Conservation (phyloP, 306 rosid species). For the Cucurbita ficifolia region DNA sequence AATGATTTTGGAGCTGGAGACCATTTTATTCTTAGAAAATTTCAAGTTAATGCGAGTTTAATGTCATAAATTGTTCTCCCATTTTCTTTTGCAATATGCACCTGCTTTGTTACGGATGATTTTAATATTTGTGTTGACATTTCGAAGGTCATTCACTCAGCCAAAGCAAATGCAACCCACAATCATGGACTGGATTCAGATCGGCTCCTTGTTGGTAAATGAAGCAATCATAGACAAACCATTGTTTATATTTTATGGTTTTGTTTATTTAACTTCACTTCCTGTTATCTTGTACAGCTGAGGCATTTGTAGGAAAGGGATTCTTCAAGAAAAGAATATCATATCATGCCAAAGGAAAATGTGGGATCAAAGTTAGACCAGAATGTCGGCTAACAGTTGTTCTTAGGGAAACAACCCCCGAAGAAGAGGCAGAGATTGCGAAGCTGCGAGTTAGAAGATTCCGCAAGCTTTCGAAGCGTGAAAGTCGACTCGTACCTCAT, state of each 20-base stretch:
- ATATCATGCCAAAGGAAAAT: not conserved
- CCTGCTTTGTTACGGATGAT: too few relatives aligned
- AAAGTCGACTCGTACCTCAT: conserved; percentile 77
- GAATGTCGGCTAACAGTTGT: not conserved
- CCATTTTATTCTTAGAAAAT: too few relatives aligned
- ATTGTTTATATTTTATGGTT: not conserved
- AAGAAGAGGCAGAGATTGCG: not conserved
- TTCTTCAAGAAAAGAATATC: not conserved
- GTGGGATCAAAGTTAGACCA: not conserved
- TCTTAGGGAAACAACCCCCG: not conserved
- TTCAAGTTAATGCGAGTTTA: too few relatives aligned
- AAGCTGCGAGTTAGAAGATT: conserved; percentile 43
- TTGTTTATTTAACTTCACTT: not conserved
- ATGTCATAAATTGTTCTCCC: too few relatives aligned
- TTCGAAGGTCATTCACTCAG: conserved; percentile 74
- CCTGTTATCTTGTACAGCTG: not conserved
- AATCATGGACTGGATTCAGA: conserved; percentile 79
- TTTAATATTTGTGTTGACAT: not conserved
- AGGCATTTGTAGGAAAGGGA: not conserved
- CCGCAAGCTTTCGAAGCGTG: conserved; percentile 51
- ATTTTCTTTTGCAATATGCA: too few relatives aligned
- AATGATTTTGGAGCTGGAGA: not conserved
- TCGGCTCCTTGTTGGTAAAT: conserved; percentile 74
- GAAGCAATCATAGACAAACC: conserved; percentile 7
- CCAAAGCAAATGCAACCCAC: conserved; percentile 83